Evolutionary conservation across 192 early-diverging fungal species (phyloP).

Genomic region (Linnemannia hyalina): DNA sequence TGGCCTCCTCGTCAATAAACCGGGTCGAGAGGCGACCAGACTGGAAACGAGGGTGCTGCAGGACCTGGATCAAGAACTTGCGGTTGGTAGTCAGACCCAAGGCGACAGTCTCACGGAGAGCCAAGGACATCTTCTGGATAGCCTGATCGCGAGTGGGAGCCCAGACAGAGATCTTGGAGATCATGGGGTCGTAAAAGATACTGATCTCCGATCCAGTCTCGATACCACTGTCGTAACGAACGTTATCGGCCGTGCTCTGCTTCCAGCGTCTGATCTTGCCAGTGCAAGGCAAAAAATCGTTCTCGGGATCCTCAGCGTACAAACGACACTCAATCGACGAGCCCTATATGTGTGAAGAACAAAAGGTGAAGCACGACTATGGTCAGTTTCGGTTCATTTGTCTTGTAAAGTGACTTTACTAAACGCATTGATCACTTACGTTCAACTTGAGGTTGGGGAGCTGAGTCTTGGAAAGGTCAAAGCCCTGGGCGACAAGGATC

Average conservation of each 20-base stretch:
- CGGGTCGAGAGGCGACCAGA: conserved; percentile 63
- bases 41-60: conserved; percentile 63
- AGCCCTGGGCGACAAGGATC: conserved; percentile 68
- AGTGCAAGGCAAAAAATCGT: conserved; percentile 69
- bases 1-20: conserved; percentile 57
- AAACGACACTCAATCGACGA: conserved; percentile 72
- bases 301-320: conserved; percentile 73
- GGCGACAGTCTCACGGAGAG: conserved; percentile 60
- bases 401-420: background rate
- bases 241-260: conserved; percentile 50
- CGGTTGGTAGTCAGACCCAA: conserved; percentile 73
- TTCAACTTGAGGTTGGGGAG: conserved; percentile 51
- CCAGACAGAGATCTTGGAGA: conserved; percentile 71
- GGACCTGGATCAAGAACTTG: conserved; percentile 64
- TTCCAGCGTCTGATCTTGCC: conserved; percentile 68
- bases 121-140: conserved; percentile 57
- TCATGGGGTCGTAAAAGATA: conserved; percentile 73
- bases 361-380: background rate
- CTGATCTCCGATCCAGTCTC: conserved; percentile 66
- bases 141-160: conserved; percentile 70
- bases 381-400: background rate
- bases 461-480: conserved; percentile 38
- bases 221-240: conserved; percentile 68
- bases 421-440: background rate
- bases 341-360: conserved; percentile 38